Percentiles rank a stretch among this genome's conserved stretches.
Conservation (phyloP, 805 yeast species). For the Starmerella etchellsii region DNA sequence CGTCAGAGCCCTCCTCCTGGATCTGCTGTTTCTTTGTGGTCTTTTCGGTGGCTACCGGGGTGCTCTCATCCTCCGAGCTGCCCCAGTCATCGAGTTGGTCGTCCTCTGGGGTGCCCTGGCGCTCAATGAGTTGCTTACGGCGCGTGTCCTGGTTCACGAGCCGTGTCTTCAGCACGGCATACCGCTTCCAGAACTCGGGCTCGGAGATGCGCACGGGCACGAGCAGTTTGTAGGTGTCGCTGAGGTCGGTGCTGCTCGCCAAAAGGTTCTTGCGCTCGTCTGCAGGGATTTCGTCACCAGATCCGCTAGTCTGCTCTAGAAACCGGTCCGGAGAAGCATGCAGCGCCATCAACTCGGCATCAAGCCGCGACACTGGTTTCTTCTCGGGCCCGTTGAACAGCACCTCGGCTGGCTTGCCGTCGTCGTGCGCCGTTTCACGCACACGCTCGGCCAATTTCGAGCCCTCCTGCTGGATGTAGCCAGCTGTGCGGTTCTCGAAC, state of each 20-base stretch:
- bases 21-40: background rate
- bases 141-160: constrained; percentile 50
- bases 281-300: constrained; percentile 26
- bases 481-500: constrained; percentile 57
- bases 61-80: constrained; percentile 15
- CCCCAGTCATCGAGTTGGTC: constrained; percentile 38
- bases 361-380: constrained; percentile 40
- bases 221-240: constrained; percentile 41
- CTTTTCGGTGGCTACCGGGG: background rate
- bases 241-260: constrained; percentile 38
- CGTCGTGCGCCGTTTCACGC: constrained; percentile 26
- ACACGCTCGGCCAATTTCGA: constrained; percentile 34
- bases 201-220: constrained; percentile 56
- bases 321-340: constrained; percentile 40
- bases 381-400: constrained; percentile 31
- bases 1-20: constrained; percentile 10
- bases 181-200: constrained; percentile 61
- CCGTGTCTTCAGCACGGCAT: constrained; percentile 41
- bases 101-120: constrained; percentile 18
- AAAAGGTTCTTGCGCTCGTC: constrained; percentile 39
- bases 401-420: constrained; percentile 23
- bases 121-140: constrained; percentile 48
- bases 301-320: constrained; percentile 20
- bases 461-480: constrained; percentile 46
- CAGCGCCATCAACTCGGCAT: constrained; percentile 46